Evolutionary conservation across 768 basidiomycete genomes (phyloP), one percentile per base, ranked within the genome.

Genomic region (Mycena latifolia): DNA sequence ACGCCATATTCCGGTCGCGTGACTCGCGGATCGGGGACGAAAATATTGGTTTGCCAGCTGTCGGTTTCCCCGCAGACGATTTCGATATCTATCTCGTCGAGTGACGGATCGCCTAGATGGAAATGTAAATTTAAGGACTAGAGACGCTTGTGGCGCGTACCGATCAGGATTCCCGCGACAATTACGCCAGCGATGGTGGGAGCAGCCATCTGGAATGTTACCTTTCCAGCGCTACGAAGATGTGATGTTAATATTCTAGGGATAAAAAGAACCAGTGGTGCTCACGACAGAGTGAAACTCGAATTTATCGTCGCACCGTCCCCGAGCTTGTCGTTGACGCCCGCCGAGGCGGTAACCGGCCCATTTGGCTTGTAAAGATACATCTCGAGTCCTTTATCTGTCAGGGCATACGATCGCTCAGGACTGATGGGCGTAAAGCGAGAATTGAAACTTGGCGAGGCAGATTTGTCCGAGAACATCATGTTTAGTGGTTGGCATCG

Each of bases 61-160:
- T 39, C 27, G 2, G 75, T 65, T 60, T 82, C 78, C 8, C 78
- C 78, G n/a, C 80, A 79, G 9, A 83, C 70, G 7, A 81, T 65
- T 63, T 85, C 83, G 39, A 84, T 69, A 65, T 85, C 83, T 31
- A 83, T 80, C 59, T 85, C 81, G 66, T 83, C 82, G 18, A 60
- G 55, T 37, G 71, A 74, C 70, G 35, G 15, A 55, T 33, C 39
- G 47, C 57, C 58, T 63, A 47, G 55, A 45, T 3, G 15, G 33
- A 51, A 58, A 18, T 33, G 41, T 28, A 15, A 31, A 37, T 43
- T 48, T 27, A 20, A 4, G 22, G 17, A 45, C n/a, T 24, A 35
- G 24, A 27, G 7, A 33, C 51, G 31, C 28, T 14, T 3, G 14
- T 2, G 20, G 7, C 10, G 7, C 10, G n/a, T 29, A 79, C 81